A percentile compares a stretch with the other conserved stretches of the same genome.
These are phyloP conservation scores for Mucor mucedo DNA, from an alignment of 371 early-diverging fungal genomes.

Conservation along the genomic window DNA sequence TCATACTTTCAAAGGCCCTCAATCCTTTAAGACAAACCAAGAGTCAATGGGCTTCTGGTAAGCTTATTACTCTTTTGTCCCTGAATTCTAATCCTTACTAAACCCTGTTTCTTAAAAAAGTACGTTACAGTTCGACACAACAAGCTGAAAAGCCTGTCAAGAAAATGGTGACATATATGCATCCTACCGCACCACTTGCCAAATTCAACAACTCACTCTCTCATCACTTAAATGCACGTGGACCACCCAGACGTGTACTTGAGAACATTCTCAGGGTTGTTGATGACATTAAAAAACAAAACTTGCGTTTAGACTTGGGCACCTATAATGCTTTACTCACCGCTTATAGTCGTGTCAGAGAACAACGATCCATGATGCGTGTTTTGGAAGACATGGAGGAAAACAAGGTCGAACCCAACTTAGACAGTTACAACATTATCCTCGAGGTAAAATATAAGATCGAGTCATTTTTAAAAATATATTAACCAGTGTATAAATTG, in stretches of 20 bases:
- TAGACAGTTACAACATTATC: slow-evolving; percentile 42
- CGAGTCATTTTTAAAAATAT: slow-evolving; percentile 1
- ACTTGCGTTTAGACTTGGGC: slow-evolving; percentile 49
- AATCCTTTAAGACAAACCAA: slow-evolving; percentile 1
- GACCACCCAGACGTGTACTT: slow-evolving; percentile 18
- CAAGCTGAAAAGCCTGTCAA: slow-evolving; percentile 1
- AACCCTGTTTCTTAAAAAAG: background rate
- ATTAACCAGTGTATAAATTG: background rate
- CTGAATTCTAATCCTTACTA: background rate
- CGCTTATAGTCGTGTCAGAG: slow-evolving; percentile 45
- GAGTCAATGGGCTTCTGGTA: slow-evolving; percentile 9
- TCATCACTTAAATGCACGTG: background rate
- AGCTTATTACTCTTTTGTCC: background rate
- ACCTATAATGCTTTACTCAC: slow-evolving; percentile 57
- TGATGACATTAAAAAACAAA: slow-evolving; percentile 36
- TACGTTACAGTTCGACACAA: background rate
- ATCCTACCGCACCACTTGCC: slow-evolving; percentile 43
- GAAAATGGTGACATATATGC: slow-evolving; percentile 30
- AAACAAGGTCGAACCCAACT: slow-evolving; percentile 31
- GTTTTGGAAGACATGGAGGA: slow-evolving; percentile 41
- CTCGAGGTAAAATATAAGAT: slow-evolving; percentile 30
- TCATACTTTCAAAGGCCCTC: slow-evolving; percentile 5
- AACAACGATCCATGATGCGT: slow-evolving; percentile 11
- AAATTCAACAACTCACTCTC: slow-evolving; percentile 25
- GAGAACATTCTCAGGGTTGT: slow-evolving; percentile 29